Percentiles rank a stretch among this genome's conserved stretches.
These are phyloP conservation scores for Magnusiomyces fungicola DNA, from an alignment of 1,139 yeast genomes.

Conservation along the genomic window DNA sequence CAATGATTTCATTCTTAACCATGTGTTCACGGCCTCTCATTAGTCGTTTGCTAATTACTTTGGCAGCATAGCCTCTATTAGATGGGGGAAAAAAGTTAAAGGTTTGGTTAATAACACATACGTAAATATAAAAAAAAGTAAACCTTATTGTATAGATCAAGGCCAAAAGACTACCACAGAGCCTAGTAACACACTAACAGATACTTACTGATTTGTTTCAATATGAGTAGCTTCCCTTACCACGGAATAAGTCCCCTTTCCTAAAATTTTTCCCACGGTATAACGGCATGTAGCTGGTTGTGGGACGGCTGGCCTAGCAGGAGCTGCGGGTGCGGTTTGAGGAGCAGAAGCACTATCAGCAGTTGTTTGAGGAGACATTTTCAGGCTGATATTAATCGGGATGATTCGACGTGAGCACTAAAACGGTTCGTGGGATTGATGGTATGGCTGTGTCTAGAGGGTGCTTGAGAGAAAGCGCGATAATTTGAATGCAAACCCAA, in stretches of 20 bases:
- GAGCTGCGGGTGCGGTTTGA: neutral
- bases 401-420: no score
- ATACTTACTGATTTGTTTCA: conserved; percentile 27
- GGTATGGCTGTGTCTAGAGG: no score
- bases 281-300: conserved; percentile 28
- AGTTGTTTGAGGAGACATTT: neutral
- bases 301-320: neutral
- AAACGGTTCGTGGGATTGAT: no score
- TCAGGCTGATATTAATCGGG: no score
- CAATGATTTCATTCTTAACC: conserved; percentile 51
- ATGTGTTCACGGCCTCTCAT: conserved; percentile 41
- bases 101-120: neutral
- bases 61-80: conserved; percentile 35
- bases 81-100: neutral
- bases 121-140: conserved; percentile 9
- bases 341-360: neutral
- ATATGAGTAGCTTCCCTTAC: conserved; percentile 37
- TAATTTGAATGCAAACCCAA: no score
- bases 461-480: no score
- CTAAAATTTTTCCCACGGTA: conserved; percentile 29
- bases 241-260: conserved; percentile 38
- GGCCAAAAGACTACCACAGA: no score
- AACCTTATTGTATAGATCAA: no score
- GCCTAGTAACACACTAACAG: no score
- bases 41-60: conserved; percentile 37